Percentiles rank a stretch among this genome's conserved stretches.
phyloP scores from a whole-genome alignment of 139 green algal genomes.

The Ettlia oleoabundans region DNA sequence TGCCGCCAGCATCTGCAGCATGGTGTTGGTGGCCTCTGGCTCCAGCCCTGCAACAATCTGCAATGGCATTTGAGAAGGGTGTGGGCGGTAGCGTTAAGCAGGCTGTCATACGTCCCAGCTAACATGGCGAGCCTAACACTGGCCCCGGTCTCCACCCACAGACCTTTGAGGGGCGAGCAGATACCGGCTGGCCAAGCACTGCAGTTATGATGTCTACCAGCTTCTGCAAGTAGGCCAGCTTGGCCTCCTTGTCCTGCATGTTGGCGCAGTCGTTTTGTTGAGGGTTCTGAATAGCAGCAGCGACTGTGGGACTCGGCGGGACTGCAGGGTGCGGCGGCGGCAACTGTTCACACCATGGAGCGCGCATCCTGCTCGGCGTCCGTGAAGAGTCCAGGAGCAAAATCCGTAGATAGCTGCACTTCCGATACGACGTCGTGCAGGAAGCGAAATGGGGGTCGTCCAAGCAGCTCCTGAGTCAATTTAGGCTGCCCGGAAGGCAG shows the following conservation, averaged over 20 bases:
- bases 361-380: constrained; percentile 71
- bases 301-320: not conserved
- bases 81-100: too few relatives aligned
- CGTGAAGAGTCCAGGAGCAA: constrained; percentile 72
- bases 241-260: constrained; percentile 81
- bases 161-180: constrained; percentile 77
- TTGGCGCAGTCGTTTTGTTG: not conserved
- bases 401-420: constrained; percentile 73
- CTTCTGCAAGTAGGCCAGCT: constrained; percentile 82
- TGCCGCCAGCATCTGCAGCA: constrained; percentile 78
- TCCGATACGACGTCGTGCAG: constrained; percentile 86
- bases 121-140: too few relatives aligned
- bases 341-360: constrained; percentile 58
- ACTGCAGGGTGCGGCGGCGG: not conserved
- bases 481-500: constrained; percentile 72
- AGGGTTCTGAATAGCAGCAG: not conserved
- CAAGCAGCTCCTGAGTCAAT: constrained; percentile 75
- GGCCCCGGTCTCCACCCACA: too few relatives aligned
- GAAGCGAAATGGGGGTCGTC: constrained; percentile 84
- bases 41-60: constrained; percentile 87
- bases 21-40: constrained; percentile 83
- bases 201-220: constrained; percentile 73
- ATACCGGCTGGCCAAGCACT: constrained; percentile 54
- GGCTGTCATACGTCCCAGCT: too few relatives aligned
- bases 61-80: not conserved